A percentile compares a stretch with the other conserved stretches of the same genome.
Conservation (phyloP, 768 basidiomycete species). For the Suillus lakei region DNA sequence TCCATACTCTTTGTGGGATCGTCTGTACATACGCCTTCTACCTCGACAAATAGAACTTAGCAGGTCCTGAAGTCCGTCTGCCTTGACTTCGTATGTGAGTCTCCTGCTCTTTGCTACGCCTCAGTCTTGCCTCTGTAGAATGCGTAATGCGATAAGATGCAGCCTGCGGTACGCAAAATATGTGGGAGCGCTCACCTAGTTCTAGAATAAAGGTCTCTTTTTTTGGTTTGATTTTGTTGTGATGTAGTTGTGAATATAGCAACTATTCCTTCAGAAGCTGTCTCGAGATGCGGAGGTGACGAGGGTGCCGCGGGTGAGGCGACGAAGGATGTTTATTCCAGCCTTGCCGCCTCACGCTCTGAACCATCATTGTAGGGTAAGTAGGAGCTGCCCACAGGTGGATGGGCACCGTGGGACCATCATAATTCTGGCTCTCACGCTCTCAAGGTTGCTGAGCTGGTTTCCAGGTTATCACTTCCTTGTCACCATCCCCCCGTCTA, state of each 20-base stretch:
- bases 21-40: background rate
- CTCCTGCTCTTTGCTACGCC: background rate
- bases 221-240: too few species aligned
- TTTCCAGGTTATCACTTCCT: background rate
- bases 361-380: too few species aligned
- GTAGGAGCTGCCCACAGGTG: too few species aligned
- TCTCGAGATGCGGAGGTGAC: background rate
- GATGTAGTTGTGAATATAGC: too few species aligned
- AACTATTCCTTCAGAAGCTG: background rate
- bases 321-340: background rate
- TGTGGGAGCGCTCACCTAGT: too few species aligned
- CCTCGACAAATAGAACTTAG: conserved; percentile 51
- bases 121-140: background rate
- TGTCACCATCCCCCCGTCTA: background rate
- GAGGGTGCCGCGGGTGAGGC: background rate
- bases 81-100: too few species aligned
- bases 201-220: too few species aligned
- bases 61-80: too few species aligned
- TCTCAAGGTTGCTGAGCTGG: too few species aligned
- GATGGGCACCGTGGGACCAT: too few species aligned
- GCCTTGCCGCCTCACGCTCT: too few species aligned
- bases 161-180: background rate
- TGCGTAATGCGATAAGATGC: background rate
- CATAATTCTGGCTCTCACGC: background rate
- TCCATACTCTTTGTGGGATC: background rate